Conservation (phyloP, 2,329 filamentous ascomycete species). For the Corinectria fuckeliana region DNA sequence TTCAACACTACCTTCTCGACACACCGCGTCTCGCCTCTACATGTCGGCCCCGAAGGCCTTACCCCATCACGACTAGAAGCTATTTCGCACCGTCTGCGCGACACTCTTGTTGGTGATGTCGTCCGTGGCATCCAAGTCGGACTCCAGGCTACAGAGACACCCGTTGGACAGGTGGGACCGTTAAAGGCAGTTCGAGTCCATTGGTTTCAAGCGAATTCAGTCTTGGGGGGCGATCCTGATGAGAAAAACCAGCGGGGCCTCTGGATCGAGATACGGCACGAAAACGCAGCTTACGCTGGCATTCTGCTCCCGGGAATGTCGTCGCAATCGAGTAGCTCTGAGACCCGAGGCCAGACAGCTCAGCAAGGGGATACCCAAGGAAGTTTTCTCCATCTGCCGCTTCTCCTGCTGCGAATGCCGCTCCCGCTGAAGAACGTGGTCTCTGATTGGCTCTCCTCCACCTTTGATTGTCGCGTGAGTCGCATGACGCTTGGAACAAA, state of each 20-base stretch:
- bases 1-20: slow-evolving; percentile 66
- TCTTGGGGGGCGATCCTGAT: slow-evolving; percentile 41
- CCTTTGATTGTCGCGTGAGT: slow-evolving; percentile 64
- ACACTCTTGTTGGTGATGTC: slow-evolving; percentile 63
- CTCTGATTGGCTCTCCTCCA: slow-evolving; percentile 57
- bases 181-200: slow-evolving; percentile 56
- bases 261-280: slow-evolving; percentile 59
- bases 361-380: slow-evolving; percentile 24
- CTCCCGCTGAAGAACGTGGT: slow-evolving; percentile 56
- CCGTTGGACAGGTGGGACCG: slow-evolving; percentile 47
- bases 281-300: slow-evolving; percentile 58
- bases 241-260: slow-evolving; percentile 40
- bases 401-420: slow-evolving; percentile 64
- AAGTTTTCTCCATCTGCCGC: slow-evolving; percentile 56
- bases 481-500: slow-evolving; percentile 57
- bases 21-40: slow-evolving; percentile 61
- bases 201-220: slow-evolving; percentile 49
- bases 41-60: slow-evolving; percentile 52
- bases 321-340: background rate
- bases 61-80: slow-evolving; percentile 47
- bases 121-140: slow-evolving; percentile 66
- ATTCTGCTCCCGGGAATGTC: slow-evolving; percentile 54
- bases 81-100: slow-evolving; percentile 57
- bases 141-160: slow-evolving; percentile 50
- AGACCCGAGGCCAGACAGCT: slow-evolving; percentile 29